Evolutionary conservation across 139 green algal species (phyloP).

Genomic region (Trebouxia sp.): DNA sequence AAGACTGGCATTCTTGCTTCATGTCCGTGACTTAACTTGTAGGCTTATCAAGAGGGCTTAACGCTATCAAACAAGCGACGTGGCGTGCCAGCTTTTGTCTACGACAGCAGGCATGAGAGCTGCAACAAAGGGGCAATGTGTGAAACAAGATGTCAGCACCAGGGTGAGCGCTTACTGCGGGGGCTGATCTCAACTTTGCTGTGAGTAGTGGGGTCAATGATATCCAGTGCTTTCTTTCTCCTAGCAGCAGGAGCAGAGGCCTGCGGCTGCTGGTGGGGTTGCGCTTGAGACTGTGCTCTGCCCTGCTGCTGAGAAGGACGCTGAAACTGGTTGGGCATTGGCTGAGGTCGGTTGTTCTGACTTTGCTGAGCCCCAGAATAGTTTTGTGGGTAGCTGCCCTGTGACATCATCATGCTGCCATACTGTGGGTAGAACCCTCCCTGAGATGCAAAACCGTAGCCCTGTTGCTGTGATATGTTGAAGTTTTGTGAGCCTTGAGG

Average conservation of each 20-base stretch:
- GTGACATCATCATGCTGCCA: neutral
- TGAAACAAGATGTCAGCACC: neutral
- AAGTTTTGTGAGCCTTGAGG: neutral
- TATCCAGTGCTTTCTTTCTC: constrained; percentile 1
- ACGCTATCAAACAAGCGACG: no score
- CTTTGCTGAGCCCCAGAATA: neutral
- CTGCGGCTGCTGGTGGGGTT: neutral
- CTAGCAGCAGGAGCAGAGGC: neutral
- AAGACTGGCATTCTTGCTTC: no score
- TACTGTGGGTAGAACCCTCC: neutral
- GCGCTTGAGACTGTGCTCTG: neutral
- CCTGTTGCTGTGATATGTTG: neutral
- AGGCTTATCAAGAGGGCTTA: no score
- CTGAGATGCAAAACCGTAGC: neutral
- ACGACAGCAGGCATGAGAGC: no score
- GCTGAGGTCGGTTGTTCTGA: no score
- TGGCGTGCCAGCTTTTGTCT: no score
- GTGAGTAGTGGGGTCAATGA: neutral
- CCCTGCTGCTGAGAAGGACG: neutral
- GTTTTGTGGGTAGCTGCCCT: neutral
- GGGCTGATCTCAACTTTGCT: neutral
- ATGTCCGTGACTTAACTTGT: no score
- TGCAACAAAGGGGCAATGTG: no score
- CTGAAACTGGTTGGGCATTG: no score
- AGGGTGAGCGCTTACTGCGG: neutral